A percentile compares a stretch with the other conserved stretches of the same genome.
These are phyloP conservation scores for Actinomortierella ambigua DNA, from an alignment of 371 early-diverging fungal genomes.

Conservation along the genomic window DNA sequence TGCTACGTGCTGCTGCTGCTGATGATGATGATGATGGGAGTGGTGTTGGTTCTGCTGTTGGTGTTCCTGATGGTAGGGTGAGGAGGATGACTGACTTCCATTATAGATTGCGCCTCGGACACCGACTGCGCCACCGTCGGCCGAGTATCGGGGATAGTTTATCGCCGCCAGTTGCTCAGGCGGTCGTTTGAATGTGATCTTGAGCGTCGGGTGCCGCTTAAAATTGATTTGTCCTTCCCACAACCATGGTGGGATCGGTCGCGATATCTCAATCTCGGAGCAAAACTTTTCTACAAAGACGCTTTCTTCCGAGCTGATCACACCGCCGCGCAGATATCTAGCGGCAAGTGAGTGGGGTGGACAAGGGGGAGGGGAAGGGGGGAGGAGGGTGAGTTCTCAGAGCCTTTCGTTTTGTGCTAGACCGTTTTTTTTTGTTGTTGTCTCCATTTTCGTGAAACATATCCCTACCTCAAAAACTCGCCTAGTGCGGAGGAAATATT, in stretches of 20 bases:
- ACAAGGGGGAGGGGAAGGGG: not conserved
- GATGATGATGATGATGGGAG: constrained; percentile 6
- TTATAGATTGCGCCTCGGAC: too few species aligned
- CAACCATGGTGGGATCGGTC: constrained; percentile 77
- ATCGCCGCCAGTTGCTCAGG: too few species aligned
- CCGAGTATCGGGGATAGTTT: too few species aligned
- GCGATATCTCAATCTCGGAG: constrained; percentile 72
- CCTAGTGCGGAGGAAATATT: constrained; percentile 69
- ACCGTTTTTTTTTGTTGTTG: too few species aligned
- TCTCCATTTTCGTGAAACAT: too few species aligned
- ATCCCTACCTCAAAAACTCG: constrained; percentile 70
- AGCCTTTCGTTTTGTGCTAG: not conserved
- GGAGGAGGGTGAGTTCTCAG: too few species aligned
- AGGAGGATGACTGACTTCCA: too few species aligned
- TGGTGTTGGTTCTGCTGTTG: constrained; percentile 14
- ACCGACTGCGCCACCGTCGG: too few species aligned
- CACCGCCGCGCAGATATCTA: constrained; percentile 77
- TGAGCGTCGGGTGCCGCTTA: constrained; percentile 64
- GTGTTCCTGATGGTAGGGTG: not conserved
- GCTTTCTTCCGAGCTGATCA: constrained; percentile 82
- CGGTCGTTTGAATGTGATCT: constrained; percentile 53
- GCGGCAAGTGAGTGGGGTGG: not conserved
- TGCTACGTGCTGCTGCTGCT: not conserved
- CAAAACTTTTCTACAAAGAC: constrained; percentile 89
- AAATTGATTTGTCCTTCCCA: constrained; percentile 73